Evolutionary conservation across 2,329 filamentous ascomycete species (phyloP), one percentile per base, ranked within the genome.

Genomic region (Orbilia javanica): DNA sequence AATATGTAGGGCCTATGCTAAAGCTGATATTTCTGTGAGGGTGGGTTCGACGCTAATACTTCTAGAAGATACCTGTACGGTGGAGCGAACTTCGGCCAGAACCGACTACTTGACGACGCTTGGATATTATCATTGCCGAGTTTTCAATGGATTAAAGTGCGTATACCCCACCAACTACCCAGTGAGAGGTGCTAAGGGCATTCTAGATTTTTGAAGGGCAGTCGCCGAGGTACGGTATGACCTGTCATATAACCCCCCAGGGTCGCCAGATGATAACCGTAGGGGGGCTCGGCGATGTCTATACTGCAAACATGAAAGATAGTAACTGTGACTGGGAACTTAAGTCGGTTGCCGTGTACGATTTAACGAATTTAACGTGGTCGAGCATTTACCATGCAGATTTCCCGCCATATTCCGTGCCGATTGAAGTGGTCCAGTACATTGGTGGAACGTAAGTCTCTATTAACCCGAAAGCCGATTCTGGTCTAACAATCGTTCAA

Each of bases 111-210:
- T 10, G 79, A 80, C 29, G 76, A 80, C 50, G 79, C 81, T 36
- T 82, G 81, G 27, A 80, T 81, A 31, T 44, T 82, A 22, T 80
- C 81, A 13, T 60, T 82, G 20, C 81, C 81, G 13, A 79, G 79
- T 18, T 81, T 82, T 52, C 77, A 74, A 60, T 82, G 81, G 81
- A 81, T 80, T 18, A 80, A 81, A 53, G 80, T 73, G 27, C 13
- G 50, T 18, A 27, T 55, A 55, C 18, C 50, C 20, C 20, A 13
- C 13, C 20, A 22, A 27, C 50, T 55, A 34, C 29, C 10, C 29
- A 31, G 5, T 18, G 31, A 34, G 31, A 4, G 31, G 22, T 42
- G 11, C 31, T 31, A 13, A 29, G 31, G 29, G 31, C 31, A 34
- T 34, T 62, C 20, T 39, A 73, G 69, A 73, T 73, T 25, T 73